These are phyloP conservation scores for Talaromyces sp. DNA, from an alignment of 2,329 filamentous ascomycete genomes.

Conservation along the genomic window DNA sequence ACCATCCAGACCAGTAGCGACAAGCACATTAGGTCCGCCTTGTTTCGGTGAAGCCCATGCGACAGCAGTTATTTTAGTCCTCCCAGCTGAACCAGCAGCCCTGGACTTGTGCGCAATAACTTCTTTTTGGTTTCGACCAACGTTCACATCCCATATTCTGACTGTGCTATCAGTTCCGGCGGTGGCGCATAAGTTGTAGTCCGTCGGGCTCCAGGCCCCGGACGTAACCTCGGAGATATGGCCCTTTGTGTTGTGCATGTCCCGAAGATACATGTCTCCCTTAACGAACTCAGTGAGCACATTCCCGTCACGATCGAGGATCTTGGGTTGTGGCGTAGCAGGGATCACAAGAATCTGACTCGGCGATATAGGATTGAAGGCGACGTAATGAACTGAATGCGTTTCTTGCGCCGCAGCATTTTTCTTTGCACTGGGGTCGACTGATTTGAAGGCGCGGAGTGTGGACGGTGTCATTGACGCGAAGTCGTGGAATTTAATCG, in stretches of 20 bases:
- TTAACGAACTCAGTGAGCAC: constrained; percentile 85
- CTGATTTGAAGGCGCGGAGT: constrained; percentile 84
- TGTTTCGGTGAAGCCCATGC: constrained; percentile 76
- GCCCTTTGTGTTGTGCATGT: constrained; percentile 97
- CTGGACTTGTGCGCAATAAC: constrained; percentile 95
- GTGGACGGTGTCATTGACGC: constrained; percentile 93
- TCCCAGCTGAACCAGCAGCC: constrained; percentile 79
- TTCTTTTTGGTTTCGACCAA: constrained; percentile 83
- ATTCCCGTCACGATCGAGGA: constrained; percentile 86
- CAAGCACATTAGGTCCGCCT: constrained; percentile 73
- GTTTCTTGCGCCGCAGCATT: constrained; percentile 69
- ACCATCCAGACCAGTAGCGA: constrained; percentile 82
- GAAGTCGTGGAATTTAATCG: constrained; percentile 90
- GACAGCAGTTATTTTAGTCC: constrained; percentile 90
- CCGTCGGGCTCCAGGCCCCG: constrained; percentile 84
- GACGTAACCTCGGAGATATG: constrained; percentile 89
- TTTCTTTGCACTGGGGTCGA: constrained; percentile 82
- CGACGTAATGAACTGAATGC: constrained; percentile 79
- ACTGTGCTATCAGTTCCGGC: constrained; percentile 93
- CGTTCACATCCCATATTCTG: constrained; percentile 94
- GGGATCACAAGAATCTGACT: constrained; percentile 80
- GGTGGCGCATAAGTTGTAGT: constrained; percentile 81
- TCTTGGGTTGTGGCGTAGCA: constrained; percentile 83
- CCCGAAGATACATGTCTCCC: constrained; percentile 95
- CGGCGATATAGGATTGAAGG: constrained; percentile 81